These are phyloP conservation scores for Ophiostoma australiae DNA, from an alignment of 2,329 filamentous ascomycete species.

Conservation along the genomic window DNA sequence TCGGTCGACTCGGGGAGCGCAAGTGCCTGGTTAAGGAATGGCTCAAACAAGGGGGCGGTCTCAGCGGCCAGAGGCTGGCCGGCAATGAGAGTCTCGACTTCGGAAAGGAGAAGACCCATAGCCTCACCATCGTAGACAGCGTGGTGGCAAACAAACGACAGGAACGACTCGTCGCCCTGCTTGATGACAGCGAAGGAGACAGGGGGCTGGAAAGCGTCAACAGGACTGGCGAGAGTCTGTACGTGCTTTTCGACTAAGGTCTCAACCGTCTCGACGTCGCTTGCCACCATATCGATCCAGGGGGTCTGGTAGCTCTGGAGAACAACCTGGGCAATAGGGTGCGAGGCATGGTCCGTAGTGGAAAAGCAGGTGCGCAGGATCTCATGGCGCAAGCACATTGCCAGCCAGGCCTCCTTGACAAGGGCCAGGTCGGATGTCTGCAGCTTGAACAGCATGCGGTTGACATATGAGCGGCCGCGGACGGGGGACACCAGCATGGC, in stretches of 20 bases:
- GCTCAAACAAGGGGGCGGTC: conserved; percentile 50
- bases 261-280: conserved; percentile 31
- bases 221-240: conserved; percentile 35
- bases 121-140: conserved; percentile 82
- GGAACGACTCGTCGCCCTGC: conserved; percentile 32
- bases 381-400: conserved; percentile 60
- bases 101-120: conserved; percentile 62
- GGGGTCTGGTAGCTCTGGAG: conserved; percentile 43
- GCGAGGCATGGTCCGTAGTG: conserved; percentile 53
- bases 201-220: conserved; percentile 45
- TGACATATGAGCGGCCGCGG: conserved; percentile 58
- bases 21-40: conserved; percentile 59
- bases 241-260: conserved; percentile 40
- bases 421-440: neutral
- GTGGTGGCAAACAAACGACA: conserved; percentile 63
- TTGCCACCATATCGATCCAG: conserved; percentile 36
- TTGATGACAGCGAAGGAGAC: conserved; percentile 44
- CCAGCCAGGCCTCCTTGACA: conserved; percentile 58
- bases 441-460: conserved; percentile 63
- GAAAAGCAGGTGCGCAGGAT: conserved; percentile 75
- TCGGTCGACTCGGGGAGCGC: conserved; percentile 46
- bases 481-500: conserved; percentile 67
- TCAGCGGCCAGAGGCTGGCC: conserved; percentile 43
- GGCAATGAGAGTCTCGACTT: conserved; percentile 59
- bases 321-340: conserved; percentile 69